Base-by-base conservation (phyloP, 768 basidiomycete species). In the Suillus weaverae region DNA sequence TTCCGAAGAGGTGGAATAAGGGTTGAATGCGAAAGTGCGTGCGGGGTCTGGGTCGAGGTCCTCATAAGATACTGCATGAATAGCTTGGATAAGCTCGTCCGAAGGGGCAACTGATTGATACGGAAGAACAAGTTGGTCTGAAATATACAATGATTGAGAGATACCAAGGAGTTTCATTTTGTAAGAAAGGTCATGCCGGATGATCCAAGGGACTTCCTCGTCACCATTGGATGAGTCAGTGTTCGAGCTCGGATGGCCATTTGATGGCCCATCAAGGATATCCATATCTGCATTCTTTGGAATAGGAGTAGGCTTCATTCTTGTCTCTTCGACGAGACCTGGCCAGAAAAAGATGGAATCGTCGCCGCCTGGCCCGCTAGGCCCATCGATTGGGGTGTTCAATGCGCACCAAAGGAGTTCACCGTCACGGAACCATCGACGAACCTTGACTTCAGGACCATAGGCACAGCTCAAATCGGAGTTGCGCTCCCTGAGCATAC, bases 331-430 rank as follows among this genome's bases (percentile, higher is more conserved):
- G 8, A 94, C 83, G 26, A 92, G 69, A 1, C 84, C 90, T 1
- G 92, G 92, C 92, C 92, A 94, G 69, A 85, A 88, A 30, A 75
- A 71, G 67, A 94, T 89, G n/a, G 69, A 69, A 56, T 82, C 79
- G 18, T 77, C 78, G 18, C 76, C 72, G 2, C 73, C 74, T 14
- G 50, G 26, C 1, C 50, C 50, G 5, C 74, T 70, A 1, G 77
- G 71, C 1, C 81, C 81, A 3, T 72, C 67, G 43, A 92, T 87
- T 0, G 87, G 80, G 10, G 78, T 72, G 44, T 79, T 73, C 38
- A 93, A 76, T 11, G 81, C 80, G 62, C 86, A 89, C 89, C 91
- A 92, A 10, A 92, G 78, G 41, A 92, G 72, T 74, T 93, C 92
- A 41, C 85, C 86, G 16, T 84, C 81, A 65, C 92, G 83, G 70